These are phyloP conservation scores for Leccinum truebloodii DNA, from an alignment of 768 basidiomycete genomes.

Conservation along the genomic window DNA sequence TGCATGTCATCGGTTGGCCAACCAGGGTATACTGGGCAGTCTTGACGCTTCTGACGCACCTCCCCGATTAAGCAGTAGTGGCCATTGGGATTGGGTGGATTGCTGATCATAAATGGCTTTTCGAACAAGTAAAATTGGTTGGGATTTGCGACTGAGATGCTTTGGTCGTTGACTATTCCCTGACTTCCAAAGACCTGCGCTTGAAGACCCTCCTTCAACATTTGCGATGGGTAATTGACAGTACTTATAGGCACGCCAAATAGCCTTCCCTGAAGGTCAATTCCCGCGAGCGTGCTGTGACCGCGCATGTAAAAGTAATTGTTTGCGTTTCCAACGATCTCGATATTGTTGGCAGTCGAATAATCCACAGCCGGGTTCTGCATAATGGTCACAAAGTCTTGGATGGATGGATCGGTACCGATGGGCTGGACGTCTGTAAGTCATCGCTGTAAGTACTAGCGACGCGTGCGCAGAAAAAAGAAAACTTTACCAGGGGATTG, in stretches of 20 bases:
- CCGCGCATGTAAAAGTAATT: slow-evolving; percentile 15
- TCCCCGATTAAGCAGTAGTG: slow-evolving; percentile 12
- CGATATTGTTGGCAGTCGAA: neutral
- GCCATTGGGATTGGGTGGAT: neutral
- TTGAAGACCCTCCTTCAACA: neutral
- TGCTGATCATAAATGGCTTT: slow-evolving; percentile 3
- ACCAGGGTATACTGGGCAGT: neutral
- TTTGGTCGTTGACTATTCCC: slow-evolving; percentile 1
- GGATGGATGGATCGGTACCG: slow-evolving; percentile 1
- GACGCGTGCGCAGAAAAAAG: neutral
- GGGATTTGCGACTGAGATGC: neutral
- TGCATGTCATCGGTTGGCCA: slow-evolving; percentile 8
- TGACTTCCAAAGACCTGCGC: neutral
- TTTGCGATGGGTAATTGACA: slow-evolving; percentile 1
- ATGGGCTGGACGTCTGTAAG: slow-evolving; percentile 9
- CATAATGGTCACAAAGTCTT: neutral
- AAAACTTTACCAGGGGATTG: slow-evolving; percentile 2
- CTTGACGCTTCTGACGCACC: slow-evolving; percentile 13
- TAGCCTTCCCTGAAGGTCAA: slow-evolving; percentile 12
- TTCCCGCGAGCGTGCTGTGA: slow-evolving; percentile 10
- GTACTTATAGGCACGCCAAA: neutral
- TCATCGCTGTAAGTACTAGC: neutral
- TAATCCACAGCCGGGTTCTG: slow-evolving; percentile 4
- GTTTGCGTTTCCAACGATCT: slow-evolving; percentile 5
- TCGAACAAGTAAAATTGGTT: slow-evolving; percentile 10